Percentiles rank a stretch among this genome's conserved stretches.
These are phyloP conservation scores for Aspergillus hortae DNA, from an alignment of 2,329 filamentous ascomycete genomes.

Conservation along the genomic window DNA sequence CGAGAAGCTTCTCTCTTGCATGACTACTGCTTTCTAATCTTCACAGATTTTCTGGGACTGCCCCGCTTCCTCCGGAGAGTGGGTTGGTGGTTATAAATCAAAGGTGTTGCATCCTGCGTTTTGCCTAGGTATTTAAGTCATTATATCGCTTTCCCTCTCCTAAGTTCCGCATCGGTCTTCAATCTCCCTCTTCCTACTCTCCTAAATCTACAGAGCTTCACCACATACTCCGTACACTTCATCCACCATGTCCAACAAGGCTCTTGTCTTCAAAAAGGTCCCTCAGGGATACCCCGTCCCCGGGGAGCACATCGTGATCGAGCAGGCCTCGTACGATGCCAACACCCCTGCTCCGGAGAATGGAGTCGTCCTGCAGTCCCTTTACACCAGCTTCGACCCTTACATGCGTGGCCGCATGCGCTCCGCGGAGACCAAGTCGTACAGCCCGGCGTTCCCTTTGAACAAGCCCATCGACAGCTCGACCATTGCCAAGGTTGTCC, in stretches of 20 bases:
- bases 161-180: not conserved
- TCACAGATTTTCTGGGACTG: conserved; percentile 10
- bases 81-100: not conserved
- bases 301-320: conserved; percentile 67
- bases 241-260: conserved; percentile 52
- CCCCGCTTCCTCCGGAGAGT: conserved; percentile 14
- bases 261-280: conserved; percentile 67
- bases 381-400: conserved; percentile 76
- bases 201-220: not conserved
- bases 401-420: conserved; percentile 83
- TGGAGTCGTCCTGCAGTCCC: conserved; percentile 66
- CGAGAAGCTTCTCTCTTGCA: conserved; percentile 24
- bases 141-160: not conserved
- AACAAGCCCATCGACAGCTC: conserved; percentile 62
- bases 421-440: conserved; percentile 60
- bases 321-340: conserved; percentile 65
- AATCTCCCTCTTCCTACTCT: not conserved
- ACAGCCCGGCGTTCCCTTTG: conserved; percentile 60
- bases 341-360: conserved; percentile 54
- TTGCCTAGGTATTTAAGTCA: not conserved
- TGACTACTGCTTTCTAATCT: conserved; percentile 21
- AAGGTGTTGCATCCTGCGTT: not conserved
- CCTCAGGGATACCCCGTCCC: conserved; percentile 65
- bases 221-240: not conserved
- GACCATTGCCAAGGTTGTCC: conserved; percentile 65